Evolutionary conservation across 2,329 filamentous ascomycete genomes (phyloP).

Genomic region (Trichoderma sp.): DNA sequence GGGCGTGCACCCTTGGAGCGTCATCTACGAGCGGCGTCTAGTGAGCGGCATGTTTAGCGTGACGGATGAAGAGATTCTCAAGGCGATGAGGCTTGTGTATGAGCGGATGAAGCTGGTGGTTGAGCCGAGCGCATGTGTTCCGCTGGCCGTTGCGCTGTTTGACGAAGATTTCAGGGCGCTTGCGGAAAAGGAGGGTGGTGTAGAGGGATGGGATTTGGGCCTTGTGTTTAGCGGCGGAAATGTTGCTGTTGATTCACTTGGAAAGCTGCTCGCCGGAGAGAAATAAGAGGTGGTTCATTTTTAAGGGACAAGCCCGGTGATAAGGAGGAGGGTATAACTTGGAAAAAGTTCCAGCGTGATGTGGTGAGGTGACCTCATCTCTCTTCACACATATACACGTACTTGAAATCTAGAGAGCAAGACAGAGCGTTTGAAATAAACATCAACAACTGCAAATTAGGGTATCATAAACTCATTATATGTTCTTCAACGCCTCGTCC

Average conservation of each 20-base stretch:
- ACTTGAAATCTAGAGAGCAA: not conserved
- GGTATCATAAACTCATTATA: constrained; percentile 4
- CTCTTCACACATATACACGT: not conserved
- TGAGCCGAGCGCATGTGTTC: constrained; percentile 85
- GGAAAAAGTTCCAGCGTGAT: not conserved
- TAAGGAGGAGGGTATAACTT: not conserved
- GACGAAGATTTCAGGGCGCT: constrained; percentile 77
- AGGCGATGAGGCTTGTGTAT: constrained; percentile 72
- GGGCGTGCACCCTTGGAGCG: constrained; percentile 69
- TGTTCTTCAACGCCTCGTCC: constrained; percentile 48
- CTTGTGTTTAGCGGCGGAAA: constrained; percentile 62
- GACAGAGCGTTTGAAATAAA: not conserved
- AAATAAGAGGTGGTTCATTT: not conserved
- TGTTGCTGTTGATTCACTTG: constrained; percentile 53
- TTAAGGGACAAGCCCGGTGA: not conserved
- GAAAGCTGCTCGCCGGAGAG: constrained; percentile 44
- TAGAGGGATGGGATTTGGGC: constrained; percentile 70
- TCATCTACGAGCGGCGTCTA: constrained; percentile 71
- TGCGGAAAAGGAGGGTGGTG: constrained; percentile 68
- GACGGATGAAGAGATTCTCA: constrained; percentile 76
- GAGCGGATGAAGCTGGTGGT: constrained; percentile 90
- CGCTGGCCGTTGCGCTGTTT: constrained; percentile 76
- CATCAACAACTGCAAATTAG: not conserved
- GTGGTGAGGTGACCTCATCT: not conserved
- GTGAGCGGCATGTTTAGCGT: constrained; percentile 71